Conservation (phyloP, 371 early-diverging fungal species). For the Batkoa obscura region DNA sequence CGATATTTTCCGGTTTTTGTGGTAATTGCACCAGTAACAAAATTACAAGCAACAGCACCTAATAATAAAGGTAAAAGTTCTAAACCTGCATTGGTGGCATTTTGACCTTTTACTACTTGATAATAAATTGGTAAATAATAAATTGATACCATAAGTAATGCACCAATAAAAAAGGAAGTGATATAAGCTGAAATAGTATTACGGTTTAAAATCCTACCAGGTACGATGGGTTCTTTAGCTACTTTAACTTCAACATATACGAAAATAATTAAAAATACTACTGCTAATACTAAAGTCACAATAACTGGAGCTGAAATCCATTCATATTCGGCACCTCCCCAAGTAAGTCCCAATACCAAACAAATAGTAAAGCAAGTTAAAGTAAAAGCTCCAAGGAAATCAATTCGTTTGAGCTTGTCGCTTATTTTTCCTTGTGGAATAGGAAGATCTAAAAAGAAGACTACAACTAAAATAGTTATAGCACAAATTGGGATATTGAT, state of each 20-base stretch:
- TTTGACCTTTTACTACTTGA: constrained; percentile 19
- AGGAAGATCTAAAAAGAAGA: constrained; percentile 15
- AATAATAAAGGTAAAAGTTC: constrained; percentile 37
- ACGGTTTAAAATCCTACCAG: constrained; percentile 18
- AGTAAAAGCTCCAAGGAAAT: constrained; percentile 25
- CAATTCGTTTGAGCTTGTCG: constrained; percentile 23
- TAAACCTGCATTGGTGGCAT: constrained; percentile 32
- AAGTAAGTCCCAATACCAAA: constrained; percentile 28
- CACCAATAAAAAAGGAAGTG: constrained; percentile 35
- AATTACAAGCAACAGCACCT: constrained; percentile 12
- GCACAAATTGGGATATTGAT: constrained; percentile 17
- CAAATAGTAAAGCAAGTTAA: constrained; percentile 26
- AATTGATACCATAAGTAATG: constrained; percentile 36
- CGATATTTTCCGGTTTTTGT: neutral
- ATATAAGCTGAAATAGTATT: constrained; percentile 17
- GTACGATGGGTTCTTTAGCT: constrained; percentile 27
- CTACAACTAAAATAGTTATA: constrained; percentile 10
- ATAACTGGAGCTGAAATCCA: constrained; percentile 31
- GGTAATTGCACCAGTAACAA: constrained; percentile 6
- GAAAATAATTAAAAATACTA: constrained; percentile 15
- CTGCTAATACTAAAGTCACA: constrained; percentile 24
- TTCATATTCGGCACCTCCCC: constrained; percentile 33
- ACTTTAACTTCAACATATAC: constrained; percentile 19
- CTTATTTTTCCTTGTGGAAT: constrained; percentile 12
- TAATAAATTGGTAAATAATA: constrained; percentile 43